These are phyloP conservation scores for Backusella westeae DNA, from an alignment of 192 early-diverging fungal genomes.

Conservation along the genomic window DNA sequence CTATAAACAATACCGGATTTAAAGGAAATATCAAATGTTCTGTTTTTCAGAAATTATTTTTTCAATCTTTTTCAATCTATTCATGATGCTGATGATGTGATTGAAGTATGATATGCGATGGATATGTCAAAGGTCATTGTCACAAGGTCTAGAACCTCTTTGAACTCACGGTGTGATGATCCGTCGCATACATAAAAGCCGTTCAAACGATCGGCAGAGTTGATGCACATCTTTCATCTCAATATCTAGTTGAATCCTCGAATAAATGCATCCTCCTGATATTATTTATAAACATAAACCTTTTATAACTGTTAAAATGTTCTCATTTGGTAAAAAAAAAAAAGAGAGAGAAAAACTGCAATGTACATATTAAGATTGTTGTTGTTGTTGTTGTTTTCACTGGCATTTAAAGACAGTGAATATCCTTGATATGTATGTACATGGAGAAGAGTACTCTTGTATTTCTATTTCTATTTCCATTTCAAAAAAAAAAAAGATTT, in stretches of 20 bases:
- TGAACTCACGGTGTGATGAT: background rate
- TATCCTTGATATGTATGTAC: too few species aligned
- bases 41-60: background rate
- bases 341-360: background rate
- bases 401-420: background rate
- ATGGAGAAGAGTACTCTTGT: background rate
- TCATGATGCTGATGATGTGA: background rate
- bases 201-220: background rate
- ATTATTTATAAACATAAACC: background rate
- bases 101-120: background rate
- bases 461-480: background rate
- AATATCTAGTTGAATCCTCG: background rate
- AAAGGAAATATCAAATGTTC: background rate
- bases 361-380: background rate
- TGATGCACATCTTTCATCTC: background rate
- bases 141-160: background rate
- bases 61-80: too few species aligned
- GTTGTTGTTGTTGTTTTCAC: background rate
- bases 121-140: background rate
- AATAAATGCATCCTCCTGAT: background rate
- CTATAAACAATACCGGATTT: background rate
- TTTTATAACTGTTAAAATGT: background rate
- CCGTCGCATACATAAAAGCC: background rate
- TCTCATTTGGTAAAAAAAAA: background rate
- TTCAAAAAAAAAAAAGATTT: background rate